These are phyloP conservation scores for Penicillium silybi DNA, from an alignment of 495 filamentous ascomycete genomes.

Conservation along the genomic window DNA sequence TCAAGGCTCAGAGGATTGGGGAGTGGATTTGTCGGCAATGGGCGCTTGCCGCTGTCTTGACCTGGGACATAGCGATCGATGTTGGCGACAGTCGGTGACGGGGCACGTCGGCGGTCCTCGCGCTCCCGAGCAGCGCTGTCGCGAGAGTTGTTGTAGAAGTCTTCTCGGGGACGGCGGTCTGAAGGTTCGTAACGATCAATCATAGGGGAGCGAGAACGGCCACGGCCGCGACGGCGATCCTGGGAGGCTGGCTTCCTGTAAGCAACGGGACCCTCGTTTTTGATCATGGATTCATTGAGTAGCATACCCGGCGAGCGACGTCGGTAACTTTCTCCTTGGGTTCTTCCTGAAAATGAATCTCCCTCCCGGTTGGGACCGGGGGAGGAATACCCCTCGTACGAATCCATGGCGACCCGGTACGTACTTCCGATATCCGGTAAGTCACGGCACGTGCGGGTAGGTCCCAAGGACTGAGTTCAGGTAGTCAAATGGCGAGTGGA, in stretches of 20 bases:
- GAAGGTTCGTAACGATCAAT: constrained; percentile 72
- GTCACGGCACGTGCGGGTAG: not conserved
- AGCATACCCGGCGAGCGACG: constrained; percentile 50
- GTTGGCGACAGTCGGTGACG: constrained; percentile 60
- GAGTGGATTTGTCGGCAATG: constrained; percentile 65
- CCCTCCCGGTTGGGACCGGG: constrained; percentile 39
- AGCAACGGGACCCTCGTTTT: not conserved
- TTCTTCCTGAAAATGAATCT: constrained; percentile 31
- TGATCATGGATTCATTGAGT: not conserved
- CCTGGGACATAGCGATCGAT: constrained; percentile 97
- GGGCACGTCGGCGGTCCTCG: constrained; percentile 62
- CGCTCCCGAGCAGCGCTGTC: constrained; percentile 68
- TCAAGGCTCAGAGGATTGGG: constrained; percentile 80
- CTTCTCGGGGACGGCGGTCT: constrained; percentile 49
- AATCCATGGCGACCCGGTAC: constrained; percentile 32
- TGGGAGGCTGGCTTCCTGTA: constrained; percentile 32
- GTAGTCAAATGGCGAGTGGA: constrained; percentile 3
- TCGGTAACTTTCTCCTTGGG: constrained; percentile 39
- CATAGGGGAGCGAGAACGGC: constrained; percentile 69
- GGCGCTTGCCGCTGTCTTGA: constrained; percentile 58
- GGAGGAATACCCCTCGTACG: constrained; percentile 40
- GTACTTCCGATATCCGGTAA: not conserved
- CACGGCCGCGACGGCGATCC: constrained; percentile 49
- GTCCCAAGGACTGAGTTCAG: not conserved
- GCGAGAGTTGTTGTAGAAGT: constrained; percentile 50